Base-by-base conservation (phyloP, 345 rosid genomes). In the Acer saccharum region DNA sequence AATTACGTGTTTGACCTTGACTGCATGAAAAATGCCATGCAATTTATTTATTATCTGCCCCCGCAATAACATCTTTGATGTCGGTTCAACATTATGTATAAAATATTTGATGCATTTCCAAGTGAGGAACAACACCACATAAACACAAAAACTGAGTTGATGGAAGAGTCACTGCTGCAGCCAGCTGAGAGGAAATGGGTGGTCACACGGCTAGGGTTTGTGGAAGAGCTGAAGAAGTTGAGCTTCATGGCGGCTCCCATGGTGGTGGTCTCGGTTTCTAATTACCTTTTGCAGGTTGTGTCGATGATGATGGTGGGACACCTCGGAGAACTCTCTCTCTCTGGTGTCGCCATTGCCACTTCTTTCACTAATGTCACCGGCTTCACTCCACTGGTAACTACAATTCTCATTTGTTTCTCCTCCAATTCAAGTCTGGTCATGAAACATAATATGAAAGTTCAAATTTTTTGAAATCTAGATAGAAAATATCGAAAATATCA, bases 301-400 rank as follows among this genome's bases (percentile, higher is more conserved):
- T 79, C 85, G 10, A 12, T 64, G 14, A 79, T 81, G 81, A 77
- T 84, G 81, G 83, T 64, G 4, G 87, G 87, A 23, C 84, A 81
- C 41, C 83, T 81, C 0, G 84, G 84, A 39, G 52, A 78, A 61
- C 70, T 73, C 39, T 48, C 81, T 1, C 87, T 84, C 8, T 77
- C 83, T 10, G 76, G 81, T 12, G 74, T 78, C 1, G 64, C 87
- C 8, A 65, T 84, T 1, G 83, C 83, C 43, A 25, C 80, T 35
- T 81, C 81, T 62, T 55, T 84, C 68, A 65, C 82, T 27, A 73
- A 66, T 65, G 84, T 80, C 61, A 81, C 79, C 1, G 84, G 84
- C 55, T 81, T 84, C 69, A 68, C 18, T 13, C 39, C 78, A 41
- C 77, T 79, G 7, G 84, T 76, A 73, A 64, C 39, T 0, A 32